Base-by-base conservation (phyloP, 164 flowering plant genomes). In the Saururus chinensis region DNA sequence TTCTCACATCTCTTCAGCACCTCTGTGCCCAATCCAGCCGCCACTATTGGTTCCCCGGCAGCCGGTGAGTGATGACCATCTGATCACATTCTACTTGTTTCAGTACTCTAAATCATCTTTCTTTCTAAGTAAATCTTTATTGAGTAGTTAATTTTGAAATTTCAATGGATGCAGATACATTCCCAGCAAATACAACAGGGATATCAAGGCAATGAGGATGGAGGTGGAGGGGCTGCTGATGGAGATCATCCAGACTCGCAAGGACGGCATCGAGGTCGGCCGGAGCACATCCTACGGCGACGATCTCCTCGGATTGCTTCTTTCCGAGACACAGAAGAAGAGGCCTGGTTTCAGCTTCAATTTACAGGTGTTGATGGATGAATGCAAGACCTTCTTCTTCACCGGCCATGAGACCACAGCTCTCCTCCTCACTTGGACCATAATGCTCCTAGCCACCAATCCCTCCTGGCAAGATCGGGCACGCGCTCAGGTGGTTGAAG, bases 361-460 rank as follows among this genome's bases (percentile, higher is more conserved):
- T 59, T 66, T 81, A 26, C 89, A 89, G 59, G 14, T 87, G 24
- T 77, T 95, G 9, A 89, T 91, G 95, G 97, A 95, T 65, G 99
- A 95, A 65, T 86, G 89, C 80, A 95, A 95, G 72, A 95, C 99
- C 2, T 91, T 95, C 78, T 88, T 87, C 76, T 95, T 90, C 65
- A 85, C 96, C 1, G 99, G 99, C 4, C 95, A 90, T 66, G 99
- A 95, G 41, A 95, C 99, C 37, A 88, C 96, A 4, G 88, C 99
- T 9, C 83, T 95, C 1, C 73, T 87, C 14, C 95, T 91, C 65
- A 95, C 97, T 1, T 95, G 99, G 99, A 88, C 97, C 1, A 64
- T 80, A 60, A 90, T 95, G 97, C 76, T 91, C 19, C 82, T 95
- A 0, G 96, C 97, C 11, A 85, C 77, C 65, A 95, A 95, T 66